phyloP scores from a whole-genome alignment of 2,329 filamentous ascomycete species.

The Phoma herbarum region DNA sequence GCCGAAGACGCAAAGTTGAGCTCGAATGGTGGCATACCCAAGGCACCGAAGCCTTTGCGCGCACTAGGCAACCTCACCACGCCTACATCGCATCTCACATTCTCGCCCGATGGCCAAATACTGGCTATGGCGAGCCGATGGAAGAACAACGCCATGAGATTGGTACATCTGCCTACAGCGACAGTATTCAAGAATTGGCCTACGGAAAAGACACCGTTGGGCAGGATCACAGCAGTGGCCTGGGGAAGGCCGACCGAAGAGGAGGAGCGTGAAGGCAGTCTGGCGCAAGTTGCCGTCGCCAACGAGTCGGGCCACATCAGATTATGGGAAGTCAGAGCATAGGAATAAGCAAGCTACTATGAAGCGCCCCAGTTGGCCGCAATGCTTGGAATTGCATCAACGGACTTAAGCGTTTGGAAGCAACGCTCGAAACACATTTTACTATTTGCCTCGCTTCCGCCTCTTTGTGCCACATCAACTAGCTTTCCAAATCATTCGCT shows the following conservation, averaged over 20 bases:
- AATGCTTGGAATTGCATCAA: slow-evolving; percentile 2
- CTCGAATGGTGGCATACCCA: slow-evolving; percentile 62
- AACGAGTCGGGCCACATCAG: slow-evolving; percentile 90
- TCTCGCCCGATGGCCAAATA: slow-evolving; percentile 89
- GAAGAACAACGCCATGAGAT: slow-evolving; percentile 85
- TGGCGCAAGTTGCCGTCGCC: slow-evolving; percentile 75
- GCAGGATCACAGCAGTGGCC: slow-evolving; percentile 72
- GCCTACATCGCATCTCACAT: slow-evolving; percentile 78
- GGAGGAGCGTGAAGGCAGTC: slow-evolving; percentile 68
- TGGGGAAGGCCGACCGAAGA: slow-evolving; percentile 56
- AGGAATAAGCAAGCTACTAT: neutral
- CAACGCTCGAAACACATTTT: neutral
- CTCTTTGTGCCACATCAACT: neutral
- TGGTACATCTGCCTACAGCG: slow-evolving; percentile 90
- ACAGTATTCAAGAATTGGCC: slow-evolving; percentile 98
- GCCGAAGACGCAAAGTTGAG: slow-evolving; percentile 30
- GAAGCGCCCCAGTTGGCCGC: neutral
- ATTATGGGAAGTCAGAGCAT: slow-evolving; percentile 74
- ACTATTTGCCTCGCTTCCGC: too few relatives aligned
- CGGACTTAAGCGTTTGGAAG: neutral
- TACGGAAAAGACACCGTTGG: slow-evolving; percentile 86
- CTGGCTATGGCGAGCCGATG: slow-evolving; percentile 84
- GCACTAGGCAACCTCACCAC: slow-evolving; percentile 88
- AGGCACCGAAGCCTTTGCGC: slow-evolving; percentile 74
- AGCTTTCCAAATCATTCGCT: neutral